phyloP scores from a whole-genome alignment of 257 asterid species.

The Primulina eburnea region DNA sequence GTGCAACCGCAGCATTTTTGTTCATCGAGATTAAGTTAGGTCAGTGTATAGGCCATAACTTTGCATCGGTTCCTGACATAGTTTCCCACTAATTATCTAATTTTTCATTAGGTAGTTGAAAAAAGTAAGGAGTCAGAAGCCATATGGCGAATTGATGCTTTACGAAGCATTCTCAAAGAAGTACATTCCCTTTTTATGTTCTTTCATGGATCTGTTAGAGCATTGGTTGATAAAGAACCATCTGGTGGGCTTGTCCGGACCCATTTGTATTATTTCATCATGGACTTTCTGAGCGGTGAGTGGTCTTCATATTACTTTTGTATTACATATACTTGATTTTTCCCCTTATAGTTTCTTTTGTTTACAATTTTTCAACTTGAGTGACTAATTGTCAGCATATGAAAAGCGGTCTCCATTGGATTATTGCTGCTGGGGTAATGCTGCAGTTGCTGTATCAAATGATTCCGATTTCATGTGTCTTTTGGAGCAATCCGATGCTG shows the following conservation, averaged over 20 bases:
- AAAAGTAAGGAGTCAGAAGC: conserved; percentile 71
- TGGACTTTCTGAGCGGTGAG: conserved; percentile 96
- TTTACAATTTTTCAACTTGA: conserved; percentile 59
- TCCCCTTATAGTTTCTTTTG: conserved; percentile 36
- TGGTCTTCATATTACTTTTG: conserved; percentile 27
- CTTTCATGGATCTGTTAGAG: conserved; percentile 84
- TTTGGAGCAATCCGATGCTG: conserved; percentile 61
- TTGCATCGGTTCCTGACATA: conserved; percentile 19
- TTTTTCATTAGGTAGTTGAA: conserved; percentile 65
- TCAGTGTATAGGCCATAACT: conserved; percentile 6
- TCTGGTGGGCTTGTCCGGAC: conserved; percentile 78
- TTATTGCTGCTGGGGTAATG: conserved; percentile 99
- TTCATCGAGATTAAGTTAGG: neutral
- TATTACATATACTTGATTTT: conserved; percentile 30
- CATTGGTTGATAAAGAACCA: conserved; percentile 84
- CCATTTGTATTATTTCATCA: conserved; percentile 76
- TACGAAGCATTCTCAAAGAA: conserved; percentile 76
- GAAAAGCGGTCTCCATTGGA: conserved; percentile 90
- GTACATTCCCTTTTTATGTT: conserved; percentile 85
- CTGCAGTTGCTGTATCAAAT: conserved; percentile 79
- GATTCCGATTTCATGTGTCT: conserved; percentile 64
- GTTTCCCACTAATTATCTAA: conserved; percentile 21
- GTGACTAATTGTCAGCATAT: conserved; percentile 95
- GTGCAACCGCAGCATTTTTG: neutral
- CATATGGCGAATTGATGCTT: conserved; percentile 75